Conservation (phyloP, 306 rosid genomes). For the Cucurbita moschata region DNA sequence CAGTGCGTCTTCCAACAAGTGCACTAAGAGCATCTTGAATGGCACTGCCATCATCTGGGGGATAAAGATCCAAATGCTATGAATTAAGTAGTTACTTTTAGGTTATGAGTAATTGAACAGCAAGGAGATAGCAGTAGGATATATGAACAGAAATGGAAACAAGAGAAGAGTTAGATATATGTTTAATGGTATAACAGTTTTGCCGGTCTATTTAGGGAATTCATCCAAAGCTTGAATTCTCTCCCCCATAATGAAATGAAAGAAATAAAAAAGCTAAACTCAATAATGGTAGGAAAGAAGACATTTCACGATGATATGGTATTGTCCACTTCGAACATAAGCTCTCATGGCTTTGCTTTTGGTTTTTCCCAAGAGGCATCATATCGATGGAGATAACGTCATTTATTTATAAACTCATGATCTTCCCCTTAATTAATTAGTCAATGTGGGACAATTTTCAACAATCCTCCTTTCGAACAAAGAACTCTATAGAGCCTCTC, state of each 20-base stretch:
- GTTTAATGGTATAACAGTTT: background rate
- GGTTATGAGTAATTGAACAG: background rate
- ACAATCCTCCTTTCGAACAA: too few relatives aligned
- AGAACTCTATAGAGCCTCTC: too few relatives aligned
- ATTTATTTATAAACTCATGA: too few relatives aligned
- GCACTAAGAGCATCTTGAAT: constrained; percentile 58
- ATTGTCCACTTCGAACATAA: too few relatives aligned
- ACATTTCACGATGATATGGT: too few relatives aligned
- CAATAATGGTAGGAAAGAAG: background rate
- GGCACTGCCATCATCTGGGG: constrained; percentile 58
- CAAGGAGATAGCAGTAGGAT: background rate
- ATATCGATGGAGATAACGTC: too few relatives aligned
- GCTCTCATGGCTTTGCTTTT: too few relatives aligned
- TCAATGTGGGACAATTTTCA: too few relatives aligned
- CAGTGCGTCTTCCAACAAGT: constrained; percentile 73
- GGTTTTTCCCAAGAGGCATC: too few relatives aligned
- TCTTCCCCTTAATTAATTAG: too few relatives aligned
- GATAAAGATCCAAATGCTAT: constrained; percentile 11
- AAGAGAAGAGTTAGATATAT: background rate
- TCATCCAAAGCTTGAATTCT: background rate
- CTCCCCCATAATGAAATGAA: background rate
- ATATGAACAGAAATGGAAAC: background rate
- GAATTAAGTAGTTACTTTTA: background rate
- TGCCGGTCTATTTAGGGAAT: background rate
- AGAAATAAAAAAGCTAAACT: background rate